Evolutionary conservation across 2,329 filamentous ascomycete species (phyloP).

Genomic region (Penicillium sp.): DNA sequence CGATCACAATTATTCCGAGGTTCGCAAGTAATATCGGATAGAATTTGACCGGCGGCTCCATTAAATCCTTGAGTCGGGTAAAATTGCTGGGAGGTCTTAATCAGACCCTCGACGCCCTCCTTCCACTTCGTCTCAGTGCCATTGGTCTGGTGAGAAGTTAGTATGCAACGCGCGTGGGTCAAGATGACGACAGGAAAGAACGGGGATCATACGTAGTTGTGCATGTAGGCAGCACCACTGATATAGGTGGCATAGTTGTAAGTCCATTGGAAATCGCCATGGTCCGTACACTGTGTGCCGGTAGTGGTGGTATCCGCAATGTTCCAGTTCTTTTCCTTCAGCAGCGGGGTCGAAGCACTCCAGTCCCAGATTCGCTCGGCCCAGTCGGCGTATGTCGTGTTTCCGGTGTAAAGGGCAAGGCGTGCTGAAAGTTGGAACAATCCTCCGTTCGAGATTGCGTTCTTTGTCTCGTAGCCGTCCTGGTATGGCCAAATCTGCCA

Average conservation of each 20-base stretch:
- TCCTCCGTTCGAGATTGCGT: slow-evolving; percentile 58
- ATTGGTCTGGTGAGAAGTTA: slow-evolving; percentile 35
- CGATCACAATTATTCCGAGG: slow-evolving; percentile 60
- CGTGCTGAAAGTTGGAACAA: slow-evolving; percentile 63
- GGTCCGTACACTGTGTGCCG: slow-evolving; percentile 50
- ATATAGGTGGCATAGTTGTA: slow-evolving; percentile 60
- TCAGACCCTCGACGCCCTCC: slow-evolving; percentile 55
- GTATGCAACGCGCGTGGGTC: background rate
- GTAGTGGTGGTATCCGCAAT: slow-evolving; percentile 57
- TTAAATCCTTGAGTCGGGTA: slow-evolving; percentile 46
- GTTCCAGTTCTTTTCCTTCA: slow-evolving; percentile 52
- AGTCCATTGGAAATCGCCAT: slow-evolving; percentile 57
- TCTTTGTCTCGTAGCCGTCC: slow-evolving; percentile 62
- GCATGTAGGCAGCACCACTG: slow-evolving; percentile 58
- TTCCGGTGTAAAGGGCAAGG: slow-evolving; percentile 74
- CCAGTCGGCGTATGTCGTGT: slow-evolving; percentile 77
- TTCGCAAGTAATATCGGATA: slow-evolving; percentile 70
- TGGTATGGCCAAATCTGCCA: slow-evolving; percentile 86
- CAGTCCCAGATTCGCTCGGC: slow-evolving; percentile 66
- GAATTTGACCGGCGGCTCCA: slow-evolving; percentile 50
- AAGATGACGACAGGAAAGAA: background rate
- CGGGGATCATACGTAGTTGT: slow-evolving; percentile 47
- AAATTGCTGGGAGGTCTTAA: slow-evolving; percentile 53
- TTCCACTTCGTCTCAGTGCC: slow-evolving; percentile 54
- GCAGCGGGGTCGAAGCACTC: slow-evolving; percentile 53